Evolutionary conservation across 495 filamentous ascomycete genomes (phyloP).

Genomic region (Thozetella sp.): DNA sequence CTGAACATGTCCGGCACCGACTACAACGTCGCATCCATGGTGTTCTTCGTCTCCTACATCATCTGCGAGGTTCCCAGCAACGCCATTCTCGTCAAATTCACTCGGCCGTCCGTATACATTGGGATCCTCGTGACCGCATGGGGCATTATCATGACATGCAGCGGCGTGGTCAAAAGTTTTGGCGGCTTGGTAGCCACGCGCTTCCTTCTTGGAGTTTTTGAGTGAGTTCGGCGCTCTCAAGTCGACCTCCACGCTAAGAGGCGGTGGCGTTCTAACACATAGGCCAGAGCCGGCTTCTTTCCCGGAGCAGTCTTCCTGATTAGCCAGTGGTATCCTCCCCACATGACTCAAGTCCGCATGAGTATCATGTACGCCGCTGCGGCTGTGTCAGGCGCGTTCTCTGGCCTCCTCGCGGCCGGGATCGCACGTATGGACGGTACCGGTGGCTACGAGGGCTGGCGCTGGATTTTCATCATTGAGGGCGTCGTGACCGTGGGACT

Average conservation of each 20-base stretch:
- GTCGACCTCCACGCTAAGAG: no score
- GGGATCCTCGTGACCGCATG: neutral
- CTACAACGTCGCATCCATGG: slow-evolving; percentile 14
- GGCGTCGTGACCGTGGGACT: slow-evolving; percentile 37
- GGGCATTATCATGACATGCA: slow-evolving; percentile 21
- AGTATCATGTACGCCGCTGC: slow-evolving; percentile 64
- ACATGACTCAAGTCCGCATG: slow-evolving; percentile 57
- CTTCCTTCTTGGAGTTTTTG: slow-evolving; percentile 57
- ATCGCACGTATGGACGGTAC: neutral
- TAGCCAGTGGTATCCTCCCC: slow-evolving; percentile 62
- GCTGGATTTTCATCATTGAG: slow-evolving; percentile 64
- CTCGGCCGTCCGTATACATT: slow-evolving; percentile 17
- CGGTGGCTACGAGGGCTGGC: slow-evolving; percentile 46
- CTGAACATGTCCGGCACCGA: slow-evolving; percentile 40
- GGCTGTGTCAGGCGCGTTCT: slow-evolving; percentile 59
- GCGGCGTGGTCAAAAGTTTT: slow-evolving; percentile 53
- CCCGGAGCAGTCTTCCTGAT: slow-evolving; percentile 64
- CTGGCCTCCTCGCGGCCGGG: neutral
- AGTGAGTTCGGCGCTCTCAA: no score
- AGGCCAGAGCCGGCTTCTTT: slow-evolving; percentile 51
- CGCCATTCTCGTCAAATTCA: slow-evolving; percentile 19
- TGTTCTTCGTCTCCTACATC: slow-evolving; percentile 20
- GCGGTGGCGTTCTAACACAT: neutral
- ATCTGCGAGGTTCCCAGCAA: slow-evolving; percentile 22
- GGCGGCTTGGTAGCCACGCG: slow-evolving; percentile 52